Evolutionary conservation across 495 filamentous ascomycete genomes (phyloP), one percentile per base, ranked within the genome.

Genomic region (Clohesyomyces aquaticus): DNA sequence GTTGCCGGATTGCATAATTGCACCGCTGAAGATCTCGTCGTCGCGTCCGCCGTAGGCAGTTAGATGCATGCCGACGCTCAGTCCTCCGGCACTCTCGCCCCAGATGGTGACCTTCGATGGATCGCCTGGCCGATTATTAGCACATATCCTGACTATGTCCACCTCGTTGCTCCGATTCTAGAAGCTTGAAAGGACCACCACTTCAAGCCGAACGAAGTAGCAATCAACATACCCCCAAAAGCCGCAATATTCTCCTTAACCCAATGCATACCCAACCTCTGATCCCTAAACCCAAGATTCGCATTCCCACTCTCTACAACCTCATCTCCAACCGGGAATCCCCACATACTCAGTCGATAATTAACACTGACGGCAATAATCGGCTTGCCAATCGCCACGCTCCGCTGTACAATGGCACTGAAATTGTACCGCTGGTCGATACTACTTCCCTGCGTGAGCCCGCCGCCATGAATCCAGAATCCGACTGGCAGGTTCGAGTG

Each of bases 401-500:
- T 74, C 49, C 82, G 82, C 21, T 80, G 54, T 3, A 87, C 80
- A 14, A 83, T 76, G 70, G 77, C 80, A n/a, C 74, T 76, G 18
- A 82, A 59, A 57, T 90, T 82, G 70, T 82, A 82, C 2, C 77
- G 59, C 59, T 59, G 58, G 58, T 78, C 74, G 10, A 61, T 50
- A 18, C 41, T 48, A 18, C 70, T 63, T 8, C 74, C 76, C 48
- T 70, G 41, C 3, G 26, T 45, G 21, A 57, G 70, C 1, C 66
- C 74, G 18, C 75, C 73, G 11, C 86, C 88, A 67, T 82, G 87
- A 53, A 91, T 89, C 84, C 85, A 89, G 8, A 88, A 77, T 45
- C 86, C 74, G 19, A 90, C 82, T 0, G 88, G 88, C 1, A 89
- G 74, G 47, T 84, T 83, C 74, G 76, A 0, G 75, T 68, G 55